phyloP scores from a whole-genome alignment of 2,329 filamentous ascomycete genomes.

The Aureobasidium sp. region DNA sequence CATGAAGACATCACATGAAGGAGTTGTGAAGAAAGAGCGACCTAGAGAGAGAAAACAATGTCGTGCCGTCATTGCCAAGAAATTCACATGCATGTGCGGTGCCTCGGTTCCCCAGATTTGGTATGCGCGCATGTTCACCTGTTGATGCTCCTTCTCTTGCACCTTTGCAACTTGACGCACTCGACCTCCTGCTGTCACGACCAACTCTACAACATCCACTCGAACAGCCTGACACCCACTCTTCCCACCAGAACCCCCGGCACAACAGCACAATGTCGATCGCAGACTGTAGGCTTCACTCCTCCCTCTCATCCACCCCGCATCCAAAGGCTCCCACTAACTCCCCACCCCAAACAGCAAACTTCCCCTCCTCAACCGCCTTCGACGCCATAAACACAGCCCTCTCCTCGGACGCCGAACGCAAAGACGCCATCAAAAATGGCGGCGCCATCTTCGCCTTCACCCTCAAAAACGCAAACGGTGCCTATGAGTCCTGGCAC shows the following conservation, averaged over 20 bases:
- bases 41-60: neutral
- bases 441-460: conserved; percentile 85
- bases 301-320: too few species aligned
- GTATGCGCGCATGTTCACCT: neutral
- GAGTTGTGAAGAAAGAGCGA: neutral
- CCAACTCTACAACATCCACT: neutral
- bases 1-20: neutral
- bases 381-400: conserved; percentile 79
- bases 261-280: neutral
- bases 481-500: conserved; percentile 79
- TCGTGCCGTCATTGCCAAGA: conserved; percentile 4
- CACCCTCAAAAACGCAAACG: conserved; percentile 77
- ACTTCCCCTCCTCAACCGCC: conserved; percentile 77
- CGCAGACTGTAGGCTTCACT: neutral
- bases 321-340: neutral
- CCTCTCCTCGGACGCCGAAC: conserved; percentile 62
- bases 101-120: conserved; percentile 8
- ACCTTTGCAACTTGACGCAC: too few species aligned
- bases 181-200: neutral
- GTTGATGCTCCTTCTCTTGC: neutral
- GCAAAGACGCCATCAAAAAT: conserved; percentile 82
- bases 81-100: neutral
- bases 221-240: neutral
- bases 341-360: neutral
- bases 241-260: neutral